Percentiles rank a stretch among this genome's conserved stretches.
Evolutionary conservation across 495 filamentous ascomycete species (phyloP).

Genomic region (Friedmanniomyces endolithicus): DNA sequence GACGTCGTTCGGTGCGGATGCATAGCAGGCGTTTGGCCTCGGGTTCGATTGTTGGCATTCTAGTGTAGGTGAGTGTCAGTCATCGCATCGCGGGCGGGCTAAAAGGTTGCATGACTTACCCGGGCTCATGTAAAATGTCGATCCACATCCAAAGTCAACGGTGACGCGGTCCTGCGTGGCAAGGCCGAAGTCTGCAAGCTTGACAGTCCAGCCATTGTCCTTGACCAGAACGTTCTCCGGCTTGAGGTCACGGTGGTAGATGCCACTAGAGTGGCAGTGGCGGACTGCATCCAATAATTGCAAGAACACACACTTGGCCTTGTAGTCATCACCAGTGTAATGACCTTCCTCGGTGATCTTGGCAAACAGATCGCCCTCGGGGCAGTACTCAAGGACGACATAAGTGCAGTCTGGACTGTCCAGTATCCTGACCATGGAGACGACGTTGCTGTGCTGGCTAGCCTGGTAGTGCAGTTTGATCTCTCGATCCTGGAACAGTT

Average conservation of each 20-base stretch:
- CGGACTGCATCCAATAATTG: slow-evolving; percentile 97
- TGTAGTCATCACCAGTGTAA: slow-evolving; percentile 82
- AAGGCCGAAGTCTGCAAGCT: slow-evolving; percentile 94
- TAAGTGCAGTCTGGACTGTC: slow-evolving; percentile 87
- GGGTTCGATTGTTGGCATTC: slow-evolving; percentile 87
- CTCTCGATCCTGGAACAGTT: slow-evolving; percentile 82
- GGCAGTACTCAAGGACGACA: slow-evolving; percentile 94
- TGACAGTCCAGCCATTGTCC: slow-evolving; percentile 74
- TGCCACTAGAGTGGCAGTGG: slow-evolving; percentile 82
- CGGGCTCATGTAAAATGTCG: slow-evolving; percentile 98
- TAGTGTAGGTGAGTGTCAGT: slow-evolving; percentile 28
- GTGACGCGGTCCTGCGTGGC: slow-evolving; percentile 73
- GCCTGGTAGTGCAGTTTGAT: slow-evolving; percentile 83
- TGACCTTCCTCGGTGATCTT: slow-evolving; percentile 91
- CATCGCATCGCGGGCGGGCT: neutral
- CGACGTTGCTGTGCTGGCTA: slow-evolving; percentile 81
- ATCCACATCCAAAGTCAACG: slow-evolving; percentile 93
- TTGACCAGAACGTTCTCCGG: slow-evolving; percentile 95
- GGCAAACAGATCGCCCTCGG: slow-evolving; percentile 91
- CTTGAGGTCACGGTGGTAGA: slow-evolving; percentile 97
- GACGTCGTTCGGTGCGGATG: slow-evolving; percentile 87
- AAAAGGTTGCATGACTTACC: slow-evolving; percentile 44
- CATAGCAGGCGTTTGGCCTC: slow-evolving; percentile 67
- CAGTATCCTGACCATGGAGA: slow-evolving; percentile 88
- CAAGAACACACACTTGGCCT: slow-evolving; percentile 80